Evolutionary conservation across 495 filamentous ascomycete species (phyloP), one percentile per base, ranked within the genome.

Genomic region (Neurospora sp.): DNA sequence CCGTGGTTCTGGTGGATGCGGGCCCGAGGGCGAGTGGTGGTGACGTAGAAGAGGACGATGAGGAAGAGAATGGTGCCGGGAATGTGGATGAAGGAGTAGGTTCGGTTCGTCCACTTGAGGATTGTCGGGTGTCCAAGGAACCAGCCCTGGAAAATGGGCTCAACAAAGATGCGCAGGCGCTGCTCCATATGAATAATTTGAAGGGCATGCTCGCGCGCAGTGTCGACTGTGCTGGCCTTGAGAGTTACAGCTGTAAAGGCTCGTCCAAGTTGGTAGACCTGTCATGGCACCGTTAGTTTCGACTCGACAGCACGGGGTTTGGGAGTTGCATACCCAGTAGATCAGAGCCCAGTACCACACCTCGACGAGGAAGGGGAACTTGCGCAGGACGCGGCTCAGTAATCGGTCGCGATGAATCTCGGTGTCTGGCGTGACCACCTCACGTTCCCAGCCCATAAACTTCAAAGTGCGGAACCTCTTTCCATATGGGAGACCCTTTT

Each of bases 31-130:
- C 82, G 31, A 8, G 86, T 85, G 68, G 86, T 89, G 8, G 89
- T 91, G 75, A 88, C 88, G 79, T 91, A 89, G 78, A 88, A 92
- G 7, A 92, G 83, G 78, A 86, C 88, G 72, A 90, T 87, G 35
- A 92, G 83, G 77, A 90, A 92, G 12, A 81, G 78, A 22, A 93
- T 93, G 4, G 92, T 93, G 16, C 91, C 91, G 0, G 91, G 92
- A 71, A 94, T 94, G 79, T 94, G 92, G 74, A 94, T 92, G 75
- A 93, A 93, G 2, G 90, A 92, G 77, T 94, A 94, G 16, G 87
- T 86, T 77, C 88, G 85, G 76, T 94, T 94, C 75, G 78, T 83
- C 80, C 74, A 81, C 39, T 70, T 74, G 74, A 78, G 75, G 47
- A 78, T 76, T 53, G 69, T 72, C 6, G 77, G 78, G 68, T 73